Evolutionary conservation across 78 protist species (phyloP), one percentile per base, ranked within the genome.

Genomic region (Emiliania huxleyi): DNA sequence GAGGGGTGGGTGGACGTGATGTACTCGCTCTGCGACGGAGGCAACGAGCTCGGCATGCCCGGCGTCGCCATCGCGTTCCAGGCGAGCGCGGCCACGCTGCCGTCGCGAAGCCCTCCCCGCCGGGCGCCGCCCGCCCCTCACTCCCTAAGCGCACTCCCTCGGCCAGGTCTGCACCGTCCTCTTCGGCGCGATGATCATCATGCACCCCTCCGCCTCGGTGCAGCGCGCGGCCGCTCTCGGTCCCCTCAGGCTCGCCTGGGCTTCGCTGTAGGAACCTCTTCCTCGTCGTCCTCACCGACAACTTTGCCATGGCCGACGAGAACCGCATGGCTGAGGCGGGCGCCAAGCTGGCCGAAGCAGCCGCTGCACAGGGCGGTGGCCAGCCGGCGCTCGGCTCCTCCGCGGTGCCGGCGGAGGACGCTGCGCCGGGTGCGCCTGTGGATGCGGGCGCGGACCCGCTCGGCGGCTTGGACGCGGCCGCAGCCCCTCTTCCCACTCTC

Each of bases 1-100:
- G 95, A 95, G 35, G 96, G 95, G 42, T 95, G 96, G 96, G 21
- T 91, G 43, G 90, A 62, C 5, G 87, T 95, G 29, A 90, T 93
- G 95, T 90, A 93, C 91, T 0, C 0, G 23, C 15, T 55, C 38
- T 3, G 11, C 73, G 95, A 93, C 85, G 94, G 25, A 69, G 0
- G 22, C 55, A 1, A 0, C n/a, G 0, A 6, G 37, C 4, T 29
- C 23, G 84, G 19, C 49, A 2, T 26, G 88, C 77, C 69, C 33
- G 23, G 11, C 75, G 23, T 21, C 48, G 85, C 69, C 29, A 35
- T 4, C 37, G 0, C 93, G 29, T 95, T 40, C 91, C 93, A n/a
- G 77, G n/a, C n/a, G n/a, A n/a, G n/a, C n/a, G n/a, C n/a, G n/a
- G n/a, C n/a, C n/a, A n/a, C n/a, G n/a, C n/a, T n/a, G n/a, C n/a